Evolutionary conservation across 306 rosid species (phyloP), one percentile per base, ranked within the genome.

Genomic region (Cucumis cinereus): DNA sequence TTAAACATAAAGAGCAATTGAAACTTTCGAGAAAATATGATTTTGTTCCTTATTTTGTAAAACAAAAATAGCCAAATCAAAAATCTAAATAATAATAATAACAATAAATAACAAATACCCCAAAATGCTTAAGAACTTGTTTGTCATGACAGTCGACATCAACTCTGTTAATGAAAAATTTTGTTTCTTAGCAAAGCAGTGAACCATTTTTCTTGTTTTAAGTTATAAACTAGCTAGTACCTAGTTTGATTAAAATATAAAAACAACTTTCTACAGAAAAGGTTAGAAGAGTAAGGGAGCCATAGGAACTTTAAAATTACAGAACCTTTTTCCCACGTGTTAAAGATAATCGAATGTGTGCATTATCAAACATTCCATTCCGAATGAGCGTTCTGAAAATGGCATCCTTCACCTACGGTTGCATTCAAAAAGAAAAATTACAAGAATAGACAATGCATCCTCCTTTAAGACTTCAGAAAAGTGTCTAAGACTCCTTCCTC

Each of bases 301-400:
- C 53, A 35, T 36, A 40, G 49, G 68, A 56, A 40, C 62, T 35
- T 20, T 62, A n/a, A 26, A 14, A 69, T 26, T 50, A 66, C 50
- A 69, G 28, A 47, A 89, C 97, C 96, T 92, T 92, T 81, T 87
- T 88, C 19, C 96, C 97, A 76, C 97, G 87, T 9, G 97, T 92
- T 62, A 92, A 80, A 83, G 96, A 88, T 38, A 92, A 84, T 54
- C 96, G 85, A 66, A 92, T 90, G 87, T 92, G 97, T 14, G 93
- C 75, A 64, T 87, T 90, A 80, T 90, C 89, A 82, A 89, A 89
- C 97, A 92, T 92, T 77, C 91, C 96, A 76, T 92, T 92, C 63
- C 86, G 87, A 75, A 89, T 87, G 30, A 92, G 88, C 70, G 97
- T 89, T 79, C 43, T 80, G 86, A 92, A 92, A 81, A 92, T 88